phyloP scores from a whole-genome alignment of 2,329 filamentous ascomycete genomes.

The Botrytis byssoidea region DNA sequence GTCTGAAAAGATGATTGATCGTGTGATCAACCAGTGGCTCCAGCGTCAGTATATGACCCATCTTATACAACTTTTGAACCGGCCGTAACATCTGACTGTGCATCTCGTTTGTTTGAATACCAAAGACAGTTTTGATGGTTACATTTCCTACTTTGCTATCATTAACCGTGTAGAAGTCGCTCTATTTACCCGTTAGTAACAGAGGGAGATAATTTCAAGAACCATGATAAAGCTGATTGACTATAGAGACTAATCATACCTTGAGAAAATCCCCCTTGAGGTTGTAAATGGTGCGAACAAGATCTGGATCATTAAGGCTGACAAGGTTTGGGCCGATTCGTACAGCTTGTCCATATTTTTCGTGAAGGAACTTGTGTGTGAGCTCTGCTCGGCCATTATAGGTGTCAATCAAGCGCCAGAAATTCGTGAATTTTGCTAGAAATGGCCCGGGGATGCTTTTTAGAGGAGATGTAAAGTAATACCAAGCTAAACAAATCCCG shows the following conservation, averaged over 20 bases:
- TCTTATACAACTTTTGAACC: slow-evolving; percentile 36
- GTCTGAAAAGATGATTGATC: slow-evolving; percentile 37
- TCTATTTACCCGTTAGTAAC: slow-evolving; percentile 17
- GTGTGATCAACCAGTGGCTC: slow-evolving; percentile 39
- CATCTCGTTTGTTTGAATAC: slow-evolving; percentile 26
- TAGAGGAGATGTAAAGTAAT: slow-evolving; percentile 25
- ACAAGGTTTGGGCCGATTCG: slow-evolving; percentile 34
- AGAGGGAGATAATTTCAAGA: too few relatives aligned
- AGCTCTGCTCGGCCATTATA: slow-evolving; percentile 28
- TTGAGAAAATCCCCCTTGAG: slow-evolving; percentile 27
- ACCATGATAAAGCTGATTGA: neutral
- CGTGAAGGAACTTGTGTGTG: slow-evolving; percentile 27
- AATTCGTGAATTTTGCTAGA: slow-evolving; percentile 33
- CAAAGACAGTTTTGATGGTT: slow-evolving; percentile 31
- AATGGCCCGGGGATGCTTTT: slow-evolving; percentile 34
- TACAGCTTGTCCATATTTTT: slow-evolving; percentile 30
- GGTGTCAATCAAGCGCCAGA: slow-evolving; percentile 33
- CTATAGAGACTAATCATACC: slow-evolving; percentile 17
- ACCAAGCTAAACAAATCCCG: neutral
- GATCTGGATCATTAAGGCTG: slow-evolving; percentile 32
- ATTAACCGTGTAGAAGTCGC: slow-evolving; percentile 31
- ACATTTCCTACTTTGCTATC: slow-evolving; percentile 26
- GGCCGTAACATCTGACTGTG: slow-evolving; percentile 29
- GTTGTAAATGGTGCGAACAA: slow-evolving; percentile 27
- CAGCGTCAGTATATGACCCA: slow-evolving; percentile 24